Evolutionary conservation across 352 stramenopile species (phyloP).

Genomic region (Pythium myriotylum): DNA sequence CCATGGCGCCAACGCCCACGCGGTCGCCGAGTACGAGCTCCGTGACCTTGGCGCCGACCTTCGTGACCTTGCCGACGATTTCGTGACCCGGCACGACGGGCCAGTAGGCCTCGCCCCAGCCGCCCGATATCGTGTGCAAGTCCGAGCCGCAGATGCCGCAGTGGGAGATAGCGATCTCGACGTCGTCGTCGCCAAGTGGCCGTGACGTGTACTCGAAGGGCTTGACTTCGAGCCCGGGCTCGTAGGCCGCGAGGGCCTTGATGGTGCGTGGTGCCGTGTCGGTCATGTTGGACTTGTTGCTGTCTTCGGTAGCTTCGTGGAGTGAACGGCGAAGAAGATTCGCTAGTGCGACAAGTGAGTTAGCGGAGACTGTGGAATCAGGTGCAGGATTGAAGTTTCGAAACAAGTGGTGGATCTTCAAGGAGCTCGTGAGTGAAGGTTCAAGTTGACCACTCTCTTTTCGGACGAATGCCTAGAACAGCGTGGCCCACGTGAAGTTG

Average conservation of each 20-base stretch:
- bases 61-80: constrained; percentile 29
- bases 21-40: constrained; percentile 16
- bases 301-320: too few relatives aligned
- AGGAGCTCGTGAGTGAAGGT: too few relatives aligned
- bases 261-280: constrained; percentile 10
- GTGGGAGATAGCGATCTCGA: constrained; percentile 33
- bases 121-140: constrained; percentile 26
- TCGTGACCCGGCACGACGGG: constrained; percentile 29
- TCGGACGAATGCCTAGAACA: too few relatives aligned
- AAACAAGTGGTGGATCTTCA: too few relatives aligned
- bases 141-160: constrained; percentile 35
- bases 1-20: constrained; percentile 23
- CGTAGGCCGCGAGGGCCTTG: constrained; percentile 14
- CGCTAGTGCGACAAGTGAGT: too few relatives aligned
- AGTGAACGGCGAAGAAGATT: too few relatives aligned
- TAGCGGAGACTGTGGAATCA: too few relatives aligned
- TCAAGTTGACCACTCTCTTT: too few relatives aligned
- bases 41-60: constrained; percentile 13
- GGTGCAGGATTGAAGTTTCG: too few relatives aligned
- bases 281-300: too few relatives aligned
- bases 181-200: constrained; percentile 22
- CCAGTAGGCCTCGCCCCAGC: constrained; percentile 26
- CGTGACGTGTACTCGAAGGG: constrained; percentile 21
- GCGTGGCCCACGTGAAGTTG: too few relatives aligned
- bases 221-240: constrained; percentile 14